Percentiles rank a stretch among this genome's conserved stretches.
These are phyloP conservation scores for Prototheca cutis DNA, from an alignment of 163 green algal species.

Conservation along the genomic window DNA sequence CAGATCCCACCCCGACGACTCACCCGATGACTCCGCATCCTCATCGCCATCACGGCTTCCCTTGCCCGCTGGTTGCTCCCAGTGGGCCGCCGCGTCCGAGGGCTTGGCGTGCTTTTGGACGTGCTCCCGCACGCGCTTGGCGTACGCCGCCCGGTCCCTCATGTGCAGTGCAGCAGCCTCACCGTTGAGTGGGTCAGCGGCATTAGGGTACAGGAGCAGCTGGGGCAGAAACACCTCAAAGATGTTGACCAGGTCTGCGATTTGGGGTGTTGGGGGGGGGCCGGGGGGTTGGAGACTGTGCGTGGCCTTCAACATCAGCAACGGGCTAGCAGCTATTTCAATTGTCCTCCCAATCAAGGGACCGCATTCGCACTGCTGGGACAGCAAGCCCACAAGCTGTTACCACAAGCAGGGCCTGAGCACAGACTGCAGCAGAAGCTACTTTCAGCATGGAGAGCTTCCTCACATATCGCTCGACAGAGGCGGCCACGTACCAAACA, in stretches of 20 bases:
- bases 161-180: slow-evolving; percentile 96
- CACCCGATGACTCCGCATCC: slow-evolving; percentile 21
- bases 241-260: slow-evolving; percentile 97
- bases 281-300: no score
- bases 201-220: slow-evolving; percentile 97
- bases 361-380: no score
- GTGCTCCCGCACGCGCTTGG: slow-evolving; percentile 77
- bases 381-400: no score
- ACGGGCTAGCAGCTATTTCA: no score
- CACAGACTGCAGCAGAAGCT: no score
- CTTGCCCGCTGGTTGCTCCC: slow-evolving; percentile 25
- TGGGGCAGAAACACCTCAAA: slow-evolving; percentile 99
- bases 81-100: slow-evolving; percentile 32
- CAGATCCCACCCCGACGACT: background rate
- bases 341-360: no score
- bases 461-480: no score
- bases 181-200: slow-evolving; percentile 93
- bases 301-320: no score
- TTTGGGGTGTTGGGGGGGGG: no score
- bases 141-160: slow-evolving; percentile 83
- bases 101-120: slow-evolving; percentile 61
- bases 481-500: slow-evolving; percentile 97
- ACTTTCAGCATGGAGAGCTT: no score
- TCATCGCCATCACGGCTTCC: slow-evolving; percentile 34
- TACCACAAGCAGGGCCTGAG: no score